Evolutionary conservation across 345 rosid genomes (phyloP).

Genomic region (Eucalyptus melliodora): DNA sequence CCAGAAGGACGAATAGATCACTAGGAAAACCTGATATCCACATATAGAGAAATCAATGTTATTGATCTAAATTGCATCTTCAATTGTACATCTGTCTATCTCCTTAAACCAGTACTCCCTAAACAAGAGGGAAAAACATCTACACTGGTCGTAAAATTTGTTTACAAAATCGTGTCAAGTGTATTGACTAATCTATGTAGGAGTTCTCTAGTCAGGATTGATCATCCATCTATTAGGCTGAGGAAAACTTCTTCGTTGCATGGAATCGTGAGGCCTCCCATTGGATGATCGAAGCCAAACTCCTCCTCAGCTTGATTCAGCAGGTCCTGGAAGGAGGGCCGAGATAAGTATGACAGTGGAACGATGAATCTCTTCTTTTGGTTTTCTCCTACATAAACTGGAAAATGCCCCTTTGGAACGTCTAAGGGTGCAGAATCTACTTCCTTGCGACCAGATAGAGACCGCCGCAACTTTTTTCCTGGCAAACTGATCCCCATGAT

Average conservation of each 20-base stretch:
- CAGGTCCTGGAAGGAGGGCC: constrained; percentile 13
- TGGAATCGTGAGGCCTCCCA: constrained; percentile 27
- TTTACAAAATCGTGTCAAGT: neutral
- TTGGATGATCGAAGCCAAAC: constrained; percentile 23
- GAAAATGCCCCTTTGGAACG: constrained; percentile 14
- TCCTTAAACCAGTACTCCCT: neutral
- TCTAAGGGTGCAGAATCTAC: neutral
- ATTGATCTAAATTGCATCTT: neutral
- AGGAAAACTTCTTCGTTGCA: constrained; percentile 17
- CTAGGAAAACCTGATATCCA: neutral
- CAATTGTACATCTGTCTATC: neutral
- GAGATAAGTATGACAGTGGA: neutral
- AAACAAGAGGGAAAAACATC: neutral
- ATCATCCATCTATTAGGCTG: neutral
- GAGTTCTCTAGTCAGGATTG: neutral
- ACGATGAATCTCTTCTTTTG: constrained; percentile 15
- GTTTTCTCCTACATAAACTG: constrained; percentile 24
- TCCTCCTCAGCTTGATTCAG: constrained; percentile 19
- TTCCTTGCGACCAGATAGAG: neutral
- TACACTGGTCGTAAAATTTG: neutral
- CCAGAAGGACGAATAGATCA: neutral
- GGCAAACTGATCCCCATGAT: neutral
- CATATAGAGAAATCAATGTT: neutral
- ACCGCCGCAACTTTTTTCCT: neutral
- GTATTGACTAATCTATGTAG: neutral